Evolutionary conservation across 371 early-diverging fungal genomes (phyloP), one percentile per base, ranked within the genome.

Genomic region (Mortierella polycephala): DNA sequence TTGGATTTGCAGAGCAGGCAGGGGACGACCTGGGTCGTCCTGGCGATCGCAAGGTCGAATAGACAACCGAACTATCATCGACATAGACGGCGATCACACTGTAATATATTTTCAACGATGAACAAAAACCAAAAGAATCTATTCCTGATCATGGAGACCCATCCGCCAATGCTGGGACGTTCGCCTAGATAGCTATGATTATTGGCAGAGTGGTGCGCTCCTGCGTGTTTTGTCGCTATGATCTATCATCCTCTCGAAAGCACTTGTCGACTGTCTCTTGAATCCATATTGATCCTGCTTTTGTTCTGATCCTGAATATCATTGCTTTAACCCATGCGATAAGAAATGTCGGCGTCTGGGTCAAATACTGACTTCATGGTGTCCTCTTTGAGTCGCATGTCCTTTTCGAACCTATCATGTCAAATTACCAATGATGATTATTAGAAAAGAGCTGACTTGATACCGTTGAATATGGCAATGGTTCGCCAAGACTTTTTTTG

Each of bases 1-100:
- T 77, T 65, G 77, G 77, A 13, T 77, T 77, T 56, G 77, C 71
- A 13, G 72, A 77, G 7, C 64, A 77, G 55, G 77, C 77, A 7
- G 47, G 60, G 37, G 72, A 71, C 42, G 77, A 77, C 57, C 39
- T 77, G 44, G 77, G 77, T 57, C 77, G 72, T 21, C 47, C 72
- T 57, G 77, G 77, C 40, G 77, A 77, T 57, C 77, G 77, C 55
- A 68, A 77, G 69, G 53, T 77, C 40, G 40, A 68, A 51, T 68
- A 77, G 52, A 59, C 14, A 12, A 49, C 6, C 20, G 54, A 18
- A 5, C 44, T 18, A 6, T 40, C 40, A 51, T 47, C 9, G 18
- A n/a, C 41, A 61, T 49, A 60, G 45, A 54, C 52, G 57, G 23
- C 23, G 7, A 57, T 37, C 47, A 60, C 51, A 60, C 45, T 62